Base-by-base conservation (phyloP, 148 eudicot species). In the Rhododendron griersonianum region DNA sequence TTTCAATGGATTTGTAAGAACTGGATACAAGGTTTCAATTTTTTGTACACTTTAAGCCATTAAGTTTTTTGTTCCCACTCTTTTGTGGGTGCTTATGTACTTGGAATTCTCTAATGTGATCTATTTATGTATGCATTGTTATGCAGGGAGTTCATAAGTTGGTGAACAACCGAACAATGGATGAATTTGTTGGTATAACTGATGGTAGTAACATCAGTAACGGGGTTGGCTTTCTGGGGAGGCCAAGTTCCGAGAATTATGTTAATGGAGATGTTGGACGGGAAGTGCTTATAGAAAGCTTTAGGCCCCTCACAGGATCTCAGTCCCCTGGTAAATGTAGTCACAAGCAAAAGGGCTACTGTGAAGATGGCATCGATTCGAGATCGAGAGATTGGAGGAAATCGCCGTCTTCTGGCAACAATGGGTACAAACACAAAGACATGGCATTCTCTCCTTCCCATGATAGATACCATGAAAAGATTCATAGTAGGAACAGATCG, bases 1-100 rank as follows among this genome's bases (percentile, higher is more conserved):
- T 91, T 91, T 90, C 93, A 90, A 75, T 86, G 73, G 91, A 89
- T 94, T 94, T 94, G 99, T 95, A 93, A 95, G 98, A 95, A 89
- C 89, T 91, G 85, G 95, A 89, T 90, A 87, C 86, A 87, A 88
- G 93, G 75, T 84, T 83, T 81, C 53, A 53, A 18, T 88, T 84
- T 86, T 87, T 81, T 18, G 44, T 84, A 67, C 15, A 67, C 14
- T 82, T 77, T 84, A 73, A 71, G 69, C 80, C 5, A 45, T 7
- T 18, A 21, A 28, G 35, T 73, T 23, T 33, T 74, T 47, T 28
- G 11, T 81, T 25, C 14, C 47, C 73, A 41, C 45, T 35, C 15
- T 23, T 80, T 61, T n/a, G 4, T 79, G 39, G 80, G 51, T 81
- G 83, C 87, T 88, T 71, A 86, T 77, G 35, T 77, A 19, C 41